Evolutionary conservation across 805 yeast species (phyloP).

Genomic region (Metschnikowia borealis): DNA sequence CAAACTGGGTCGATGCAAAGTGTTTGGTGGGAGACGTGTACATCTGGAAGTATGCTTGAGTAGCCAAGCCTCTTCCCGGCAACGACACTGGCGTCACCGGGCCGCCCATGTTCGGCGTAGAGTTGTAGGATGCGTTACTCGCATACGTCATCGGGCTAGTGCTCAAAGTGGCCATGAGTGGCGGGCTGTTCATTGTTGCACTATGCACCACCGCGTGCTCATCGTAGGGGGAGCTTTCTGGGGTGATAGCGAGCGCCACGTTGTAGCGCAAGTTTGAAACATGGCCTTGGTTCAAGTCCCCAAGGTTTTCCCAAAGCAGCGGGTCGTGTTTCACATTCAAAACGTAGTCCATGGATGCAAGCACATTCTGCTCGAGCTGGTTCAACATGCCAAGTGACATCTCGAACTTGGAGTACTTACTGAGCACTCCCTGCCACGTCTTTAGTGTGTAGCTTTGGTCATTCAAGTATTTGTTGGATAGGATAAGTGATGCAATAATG

Average conservation of each 20-base stretch:
- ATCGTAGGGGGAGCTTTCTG: background rate
- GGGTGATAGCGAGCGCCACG: constrained; percentile 3
- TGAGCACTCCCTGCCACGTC: constrained; percentile 40
- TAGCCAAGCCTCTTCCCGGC: constrained; percentile 1
- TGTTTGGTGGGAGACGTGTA: constrained; percentile 9
- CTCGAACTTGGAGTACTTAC: constrained; percentile 10
- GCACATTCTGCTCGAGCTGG: constrained; percentile 18
- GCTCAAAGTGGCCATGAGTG: constrained; percentile 9
- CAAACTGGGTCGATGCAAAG: background rate
- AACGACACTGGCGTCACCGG: constrained; percentile 11
- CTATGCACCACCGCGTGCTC: background rate
- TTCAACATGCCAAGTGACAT: constrained; percentile 14
- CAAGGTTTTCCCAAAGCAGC: constrained; percentile 11
- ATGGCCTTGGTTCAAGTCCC: constrained; percentile 2
- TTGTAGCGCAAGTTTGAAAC: constrained; percentile 6
- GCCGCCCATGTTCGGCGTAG: constrained; percentile 8
- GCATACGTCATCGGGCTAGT: constrained; percentile 10
- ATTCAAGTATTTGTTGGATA: constrained; percentile 40
- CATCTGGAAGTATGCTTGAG: constrained; percentile 4
- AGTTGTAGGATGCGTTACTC: constrained; percentile 5
- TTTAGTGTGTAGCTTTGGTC: constrained; percentile 49
- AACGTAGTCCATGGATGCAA: constrained; percentile 13
- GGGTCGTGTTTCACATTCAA: constrained; percentile 10
- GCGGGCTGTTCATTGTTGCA: constrained; percentile 3
- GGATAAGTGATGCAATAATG: constrained; percentile 16